phyloP scores from a whole-genome alignment of 441 rosid genomes.

The Erysimum pusillum region DNA sequence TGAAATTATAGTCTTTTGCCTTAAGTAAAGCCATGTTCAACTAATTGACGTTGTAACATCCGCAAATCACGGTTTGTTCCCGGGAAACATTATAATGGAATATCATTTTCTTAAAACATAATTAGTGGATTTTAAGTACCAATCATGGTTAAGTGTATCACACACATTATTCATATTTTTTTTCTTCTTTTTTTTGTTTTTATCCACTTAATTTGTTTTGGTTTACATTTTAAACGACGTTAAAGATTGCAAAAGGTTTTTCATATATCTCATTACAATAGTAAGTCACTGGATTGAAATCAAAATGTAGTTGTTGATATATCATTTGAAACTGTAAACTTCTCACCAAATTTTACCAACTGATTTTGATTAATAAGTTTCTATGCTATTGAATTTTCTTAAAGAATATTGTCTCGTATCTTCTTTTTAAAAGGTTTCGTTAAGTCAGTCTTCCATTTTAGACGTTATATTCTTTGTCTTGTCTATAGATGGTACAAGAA shows the following conservation, averaged over 20 bases:
- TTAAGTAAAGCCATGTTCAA: conserved; percentile 47
- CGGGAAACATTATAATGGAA: conserved; percentile 42
- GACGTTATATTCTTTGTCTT: conserved; percentile 9
- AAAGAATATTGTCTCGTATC: background rate
- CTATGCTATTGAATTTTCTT: background rate
- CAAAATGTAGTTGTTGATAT: background rate
- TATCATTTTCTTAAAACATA: conserved; percentile 31
- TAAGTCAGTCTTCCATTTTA: conserved; percentile 4
- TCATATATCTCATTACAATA: background rate
- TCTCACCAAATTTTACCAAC: background rate
- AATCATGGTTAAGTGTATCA: conserved; percentile 44
- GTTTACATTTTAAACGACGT: background rate
- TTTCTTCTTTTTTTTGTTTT: background rate
- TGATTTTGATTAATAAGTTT: background rate
- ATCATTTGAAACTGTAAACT: background rate
- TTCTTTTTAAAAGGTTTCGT: conserved; percentile 21
- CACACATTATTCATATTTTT: conserved; percentile 26
- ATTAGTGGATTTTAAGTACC: conserved; percentile 38
- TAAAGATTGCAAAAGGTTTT: background rate
- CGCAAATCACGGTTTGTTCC: conserved; percentile 50
- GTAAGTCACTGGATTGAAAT: background rate
- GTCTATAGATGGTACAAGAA: conserved; percentile 15
- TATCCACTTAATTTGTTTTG: background rate
- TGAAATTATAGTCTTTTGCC: conserved; percentile 43
- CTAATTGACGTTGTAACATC: conserved; percentile 47